These are phyloP conservation scores for Ambrosiella xylebori DNA, from an alignment of 2,329 filamentous ascomycete genomes.

Conservation along the genomic window DNA sequence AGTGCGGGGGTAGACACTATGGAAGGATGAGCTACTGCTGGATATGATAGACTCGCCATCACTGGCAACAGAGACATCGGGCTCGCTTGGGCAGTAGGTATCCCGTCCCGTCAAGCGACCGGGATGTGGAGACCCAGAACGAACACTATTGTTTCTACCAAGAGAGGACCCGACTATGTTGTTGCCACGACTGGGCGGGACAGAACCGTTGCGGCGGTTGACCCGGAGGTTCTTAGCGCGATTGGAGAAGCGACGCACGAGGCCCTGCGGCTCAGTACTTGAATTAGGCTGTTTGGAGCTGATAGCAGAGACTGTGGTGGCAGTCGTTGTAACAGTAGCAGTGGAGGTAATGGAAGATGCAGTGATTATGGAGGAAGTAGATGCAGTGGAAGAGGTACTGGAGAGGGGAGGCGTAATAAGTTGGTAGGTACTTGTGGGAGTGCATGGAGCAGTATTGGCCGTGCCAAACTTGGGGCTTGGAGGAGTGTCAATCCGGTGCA, in stretches of 20 bases:
- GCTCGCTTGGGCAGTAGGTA: constrained; percentile 26
- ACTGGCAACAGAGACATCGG: background rate
- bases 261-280: constrained; percentile 24
- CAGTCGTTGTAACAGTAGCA: background rate
- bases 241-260: constrained; percentile 76
- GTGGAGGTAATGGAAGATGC: background rate
- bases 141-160: constrained; percentile 74
- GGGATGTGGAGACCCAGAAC: constrained; percentile 55
- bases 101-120: constrained; percentile 17
- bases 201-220: constrained; percentile 55
- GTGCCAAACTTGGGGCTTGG: too few relatives aligned
- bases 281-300: background rate
- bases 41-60: background rate
- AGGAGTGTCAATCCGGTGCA: too few relatives aligned
- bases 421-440: background rate
- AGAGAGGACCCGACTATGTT: constrained; percentile 56
- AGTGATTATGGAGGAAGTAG: background rate
- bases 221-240: constrained; percentile 50
- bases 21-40: constrained; percentile 17
- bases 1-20: constrained; percentile 57
- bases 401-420: background rate
- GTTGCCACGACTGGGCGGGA: constrained; percentile 40
- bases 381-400: background rate
- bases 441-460: too few relatives aligned
- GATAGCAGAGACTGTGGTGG: background rate